Percentiles rank a stretch among this genome's conserved stretches.
Evolutionary conservation across 2,329 filamentous ascomycete genomes (phyloP).

Genomic region (Nothomitra cinnamomea): DNA sequence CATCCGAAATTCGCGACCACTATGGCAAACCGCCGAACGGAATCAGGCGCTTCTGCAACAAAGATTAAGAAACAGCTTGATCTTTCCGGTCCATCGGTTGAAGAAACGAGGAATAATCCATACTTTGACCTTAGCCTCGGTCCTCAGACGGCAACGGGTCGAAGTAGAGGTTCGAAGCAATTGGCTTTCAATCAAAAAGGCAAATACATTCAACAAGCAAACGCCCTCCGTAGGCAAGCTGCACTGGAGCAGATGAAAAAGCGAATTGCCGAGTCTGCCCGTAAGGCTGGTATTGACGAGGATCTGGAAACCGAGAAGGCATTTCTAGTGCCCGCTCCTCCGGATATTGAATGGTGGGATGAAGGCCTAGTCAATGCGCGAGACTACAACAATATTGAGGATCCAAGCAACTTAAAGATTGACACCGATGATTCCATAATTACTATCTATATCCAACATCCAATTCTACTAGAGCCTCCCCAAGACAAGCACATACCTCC

Average conservation of each 20-base stretch:
- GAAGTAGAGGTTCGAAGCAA: slow-evolving; percentile 53
- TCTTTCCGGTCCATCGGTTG: slow-evolving; percentile 37
- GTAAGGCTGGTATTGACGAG: slow-evolving; percentile 87
- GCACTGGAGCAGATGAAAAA: slow-evolving; percentile 89
- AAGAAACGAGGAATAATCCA: slow-evolving; percentile 52
- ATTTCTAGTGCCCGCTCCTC: slow-evolving; percentile 68
- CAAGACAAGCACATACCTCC: slow-evolving; percentile 68
- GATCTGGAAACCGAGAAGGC: slow-evolving; percentile 78
- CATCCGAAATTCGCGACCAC: slow-evolving; percentile 37
- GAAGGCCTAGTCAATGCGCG: slow-evolving; percentile 65
- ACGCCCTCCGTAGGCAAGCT: slow-evolving; percentile 71
- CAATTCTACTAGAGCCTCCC: slow-evolving; percentile 75
- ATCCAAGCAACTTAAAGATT: slow-evolving; percentile 52
- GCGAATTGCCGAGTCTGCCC: slow-evolving; percentile 69
- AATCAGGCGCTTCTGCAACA: slow-evolving; percentile 19
- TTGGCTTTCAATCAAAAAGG: slow-evolving; percentile 88
- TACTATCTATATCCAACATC: slow-evolving; percentile 83
- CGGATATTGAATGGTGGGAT: slow-evolving; percentile 95
- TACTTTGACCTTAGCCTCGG: slow-evolving; percentile 61
- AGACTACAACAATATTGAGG: slow-evolving; percentile 54
- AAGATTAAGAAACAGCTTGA: slow-evolving; percentile 33
- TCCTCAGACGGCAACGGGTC: slow-evolving; percentile 38
- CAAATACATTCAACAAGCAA: slow-evolving; percentile 92
- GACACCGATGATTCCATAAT: slow-evolving; percentile 68
- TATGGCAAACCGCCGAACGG: slow-evolving; percentile 35